Evolutionary conservation across 345 rosid species (phyloP), one percentile per base, ranked within the genome.

Genomic region (Brassica carinata): DNA sequence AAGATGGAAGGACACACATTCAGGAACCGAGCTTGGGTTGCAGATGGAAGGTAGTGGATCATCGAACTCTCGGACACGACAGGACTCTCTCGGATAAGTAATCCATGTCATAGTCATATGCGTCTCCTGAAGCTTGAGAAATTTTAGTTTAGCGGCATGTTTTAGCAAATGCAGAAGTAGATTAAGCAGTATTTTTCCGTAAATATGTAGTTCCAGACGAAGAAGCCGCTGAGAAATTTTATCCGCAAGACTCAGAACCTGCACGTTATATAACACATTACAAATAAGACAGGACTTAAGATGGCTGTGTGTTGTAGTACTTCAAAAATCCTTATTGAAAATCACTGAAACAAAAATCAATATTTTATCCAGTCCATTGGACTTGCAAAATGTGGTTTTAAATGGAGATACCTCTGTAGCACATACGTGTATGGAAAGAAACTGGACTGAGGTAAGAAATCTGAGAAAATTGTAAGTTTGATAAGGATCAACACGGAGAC

Each of bases 391-490:
- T 30, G 10, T 38, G 43, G 38, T 34, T 34, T 34, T 5, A 34
- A 7, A 1, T 5, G 5, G 55, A 53, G 19, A n/a, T 68, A 34
- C 38, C 38, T 34, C 8, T 5, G 11, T 57, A 76, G 79, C 58
- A 36, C 10, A 67, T 2, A 55, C 23, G 33, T 15, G 29, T 5
- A 76, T 14, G 3, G 34, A 7, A 69, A 77, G 69, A 61, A 18
- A 43, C 33, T 31, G 33, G 19, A 43, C 69, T 4, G 74, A 61
- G 5, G 80, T 30, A 69, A 77, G 26, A 58, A 30, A 48, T 61
- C 38, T 69, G 1, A 69, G 43, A 69, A 69, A 29, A 34, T 69
- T 17, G 8, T 0, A 45, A 26, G 10, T 76, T 57, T 53, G 11
- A 0, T 27, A 75, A 5, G 8, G 67, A 10, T 57, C 1, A 59